A percentile compares a stretch with the other conserved stretches of the same genome.
phyloP scores from a whole-genome alignment of 345 rosid species.

The Laguncularia racemosa region DNA sequence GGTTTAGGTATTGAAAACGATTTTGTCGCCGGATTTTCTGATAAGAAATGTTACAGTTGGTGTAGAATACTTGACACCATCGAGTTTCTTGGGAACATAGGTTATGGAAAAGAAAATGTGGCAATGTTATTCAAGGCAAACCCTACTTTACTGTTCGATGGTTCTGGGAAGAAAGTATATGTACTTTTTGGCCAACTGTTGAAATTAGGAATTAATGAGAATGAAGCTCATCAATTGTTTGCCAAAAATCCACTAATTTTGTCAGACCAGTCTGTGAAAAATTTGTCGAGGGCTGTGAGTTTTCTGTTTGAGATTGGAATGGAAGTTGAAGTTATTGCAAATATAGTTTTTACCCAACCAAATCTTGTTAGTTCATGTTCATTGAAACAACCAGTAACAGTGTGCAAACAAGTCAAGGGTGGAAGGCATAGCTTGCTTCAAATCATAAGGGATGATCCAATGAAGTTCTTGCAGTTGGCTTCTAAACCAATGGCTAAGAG shows the following conservation, averaged over 20 bases:
- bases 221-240: slow-evolving; percentile 38
- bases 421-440: slow-evolving; percentile 32
- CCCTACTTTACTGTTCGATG: slow-evolving; percentile 53
- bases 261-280: slow-evolving; percentile 34
- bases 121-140: slow-evolving; percentile 29
- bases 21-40: slow-evolving; percentile 39
- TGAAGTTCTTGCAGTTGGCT: slow-evolving; percentile 47
- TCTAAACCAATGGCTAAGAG: slow-evolving; percentile 28
- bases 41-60: slow-evolving; percentile 43
- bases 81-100: slow-evolving; percentile 54
- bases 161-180: slow-evolving; percentile 54
- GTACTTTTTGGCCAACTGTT: slow-evolving; percentile 52
- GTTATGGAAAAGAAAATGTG: slow-evolving; percentile 46
- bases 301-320: slow-evolving; percentile 48
- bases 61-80: slow-evolving; percentile 44
- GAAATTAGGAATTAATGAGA: slow-evolving; percentile 48
- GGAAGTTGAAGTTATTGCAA: slow-evolving; percentile 36
- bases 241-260: slow-evolving; percentile 43
- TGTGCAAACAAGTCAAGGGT: slow-evolving; percentile 35
- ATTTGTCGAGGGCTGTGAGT: slow-evolving; percentile 38
- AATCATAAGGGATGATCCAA: slow-evolving; percentile 51
- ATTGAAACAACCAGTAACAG: slow-evolving; percentile 46
- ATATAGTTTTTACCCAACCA: slow-evolving; percentile 25
- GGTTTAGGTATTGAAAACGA: slow-evolving; percentile 41
- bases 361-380: slow-evolving; percentile 42